phyloP scores from a whole-genome alignment of 1,284 basidiomycete genomes.

The Cutaneotrichosporon spelunceum region DNA sequence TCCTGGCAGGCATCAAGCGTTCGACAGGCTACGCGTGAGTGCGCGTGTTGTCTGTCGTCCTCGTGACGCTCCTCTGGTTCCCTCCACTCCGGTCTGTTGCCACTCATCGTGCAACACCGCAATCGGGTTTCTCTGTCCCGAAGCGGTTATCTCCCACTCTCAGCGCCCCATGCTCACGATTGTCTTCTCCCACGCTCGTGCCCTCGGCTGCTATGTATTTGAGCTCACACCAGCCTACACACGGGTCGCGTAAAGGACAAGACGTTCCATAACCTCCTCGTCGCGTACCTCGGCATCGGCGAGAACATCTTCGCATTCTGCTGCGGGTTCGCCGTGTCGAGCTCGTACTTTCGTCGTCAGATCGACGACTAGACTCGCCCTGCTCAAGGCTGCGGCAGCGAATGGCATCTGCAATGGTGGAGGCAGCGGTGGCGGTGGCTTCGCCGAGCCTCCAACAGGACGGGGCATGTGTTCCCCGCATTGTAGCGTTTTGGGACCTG shows the following conservation, averaged over 20 bases:
- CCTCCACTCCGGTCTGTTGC: too few species aligned
- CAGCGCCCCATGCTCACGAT: too few species aligned
- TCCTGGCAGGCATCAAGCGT: slow-evolving; percentile 85
- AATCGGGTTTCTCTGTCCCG: too few species aligned
- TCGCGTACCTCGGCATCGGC: slow-evolving; percentile 79
- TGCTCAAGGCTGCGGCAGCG: background rate
- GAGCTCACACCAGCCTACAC: slow-evolving; percentile 57
- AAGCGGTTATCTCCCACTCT: too few species aligned
- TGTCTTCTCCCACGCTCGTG: background rate
- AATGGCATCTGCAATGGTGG: background rate
- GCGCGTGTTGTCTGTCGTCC: slow-evolving; percentile 7
- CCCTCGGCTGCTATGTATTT: background rate
- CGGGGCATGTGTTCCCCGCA: background rate
- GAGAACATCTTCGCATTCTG: slow-evolving; percentile 83
- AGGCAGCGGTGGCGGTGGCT: too few species aligned
- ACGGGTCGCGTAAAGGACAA: slow-evolving; percentile 69
- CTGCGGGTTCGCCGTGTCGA: slow-evolving; percentile 76
- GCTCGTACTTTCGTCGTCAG: slow-evolving; percentile 59
- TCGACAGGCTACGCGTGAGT: slow-evolving; percentile 68
- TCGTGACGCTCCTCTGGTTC: too few species aligned
- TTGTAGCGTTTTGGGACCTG: background rate
- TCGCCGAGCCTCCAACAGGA: background rate
- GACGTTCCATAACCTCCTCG: slow-evolving; percentile 68
- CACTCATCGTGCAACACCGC: too few species aligned
- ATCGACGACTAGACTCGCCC: slow-evolving; percentile 22